Evolutionary conservation across 192 early-diverging fungal species (phyloP), one percentile per base, ranked within the genome.

Genomic region (Allomyces macrogynus): DNA sequence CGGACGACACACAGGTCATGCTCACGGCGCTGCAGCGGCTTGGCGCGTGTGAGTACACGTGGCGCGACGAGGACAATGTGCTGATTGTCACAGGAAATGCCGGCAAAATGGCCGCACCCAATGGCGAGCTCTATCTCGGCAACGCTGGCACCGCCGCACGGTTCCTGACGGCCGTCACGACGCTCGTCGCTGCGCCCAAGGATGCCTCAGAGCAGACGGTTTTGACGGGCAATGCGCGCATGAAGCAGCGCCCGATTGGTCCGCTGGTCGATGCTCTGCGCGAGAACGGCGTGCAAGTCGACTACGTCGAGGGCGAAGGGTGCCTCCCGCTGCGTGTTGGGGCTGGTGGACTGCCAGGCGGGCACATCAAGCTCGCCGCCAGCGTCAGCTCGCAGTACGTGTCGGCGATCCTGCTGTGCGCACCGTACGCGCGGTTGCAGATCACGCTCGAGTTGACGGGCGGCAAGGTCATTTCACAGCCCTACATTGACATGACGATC

Each of bases 401-500:
- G 23, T 93, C 92, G 18, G 91, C 93, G 16, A 93, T 99, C 65
- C 81, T 99, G 18, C 80, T 99, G 49, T 91, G 91, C 54, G 95
- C 93, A 0, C 95, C 95, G 7, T 97, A 97, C 69, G 92, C 95
- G 16, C 76, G 74, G 62, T 69, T 74, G 68, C 78, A 86, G 0
- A 88, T 97, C 16, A 83, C 81, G 16, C 76, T 99, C 49, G 86
- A 82, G 63, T 77, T 99, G 24, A 84, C 84, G 22, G 93, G 92
- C 62, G 93, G 91, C 44, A 84, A 92, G 66, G 93, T 99, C 27
- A 90, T 99, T 62, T 93, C 91, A 43, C 91, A 95, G 71, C 91
- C 89, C 11, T 99, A 99, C 77, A 99, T 99, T 68, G 93, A 99
- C 74, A 97, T 99, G 95, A 99, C 95, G 5, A 86, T 95, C 61